These are phyloP conservation scores for Mycena chlorophos DNA, from an alignment of 768 basidiomycete genomes.

Conservation along the genomic window DNA sequence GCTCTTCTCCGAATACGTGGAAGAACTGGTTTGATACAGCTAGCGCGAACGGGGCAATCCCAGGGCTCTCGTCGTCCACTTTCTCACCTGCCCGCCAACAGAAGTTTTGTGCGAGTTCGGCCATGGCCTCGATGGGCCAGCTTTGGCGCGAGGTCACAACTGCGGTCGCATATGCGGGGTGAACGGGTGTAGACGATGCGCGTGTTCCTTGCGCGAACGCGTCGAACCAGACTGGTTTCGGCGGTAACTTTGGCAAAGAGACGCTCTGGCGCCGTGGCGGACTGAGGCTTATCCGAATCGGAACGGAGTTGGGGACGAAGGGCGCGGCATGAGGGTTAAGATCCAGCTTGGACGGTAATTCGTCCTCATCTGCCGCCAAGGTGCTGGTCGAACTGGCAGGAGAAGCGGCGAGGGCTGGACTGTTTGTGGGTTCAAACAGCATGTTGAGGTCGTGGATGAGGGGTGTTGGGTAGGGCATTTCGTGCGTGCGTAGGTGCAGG, in stretches of 20 bases:
- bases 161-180: constrained; percentile 1
- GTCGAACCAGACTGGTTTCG: constrained; percentile 14
- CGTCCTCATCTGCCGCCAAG: constrained; percentile 19
- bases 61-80: constrained; percentile 6
- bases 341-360: constrained; percentile 8
- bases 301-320: constrained; percentile 12
- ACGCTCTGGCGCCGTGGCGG: background rate
- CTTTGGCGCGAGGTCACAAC: constrained; percentile 7
- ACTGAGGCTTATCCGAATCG: background rate
- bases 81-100: constrained; percentile 25
- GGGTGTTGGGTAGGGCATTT: constrained; percentile 11
- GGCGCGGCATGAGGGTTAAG: constrained; percentile 18
- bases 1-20: constrained; percentile 20
- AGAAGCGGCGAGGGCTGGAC: constrained; percentile 1
- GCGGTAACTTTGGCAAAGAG: no score
- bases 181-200: constrained; percentile 8
- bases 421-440: constrained; percentile 11
- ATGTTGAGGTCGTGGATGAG: constrained; percentile 19
- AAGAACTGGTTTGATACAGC: constrained; percentile 24
- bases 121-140: constrained; percentile 24
- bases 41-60: constrained; percentile 26
- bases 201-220: constrained; percentile 15
- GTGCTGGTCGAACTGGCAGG: constrained; percentile 22
- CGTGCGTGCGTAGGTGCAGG: background rate
- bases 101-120: constrained; percentile 31